Evolutionary conservation across 2,329 filamentous ascomycete genomes (phyloP).

Genomic region (Calonectria pauciramosa): DNA sequence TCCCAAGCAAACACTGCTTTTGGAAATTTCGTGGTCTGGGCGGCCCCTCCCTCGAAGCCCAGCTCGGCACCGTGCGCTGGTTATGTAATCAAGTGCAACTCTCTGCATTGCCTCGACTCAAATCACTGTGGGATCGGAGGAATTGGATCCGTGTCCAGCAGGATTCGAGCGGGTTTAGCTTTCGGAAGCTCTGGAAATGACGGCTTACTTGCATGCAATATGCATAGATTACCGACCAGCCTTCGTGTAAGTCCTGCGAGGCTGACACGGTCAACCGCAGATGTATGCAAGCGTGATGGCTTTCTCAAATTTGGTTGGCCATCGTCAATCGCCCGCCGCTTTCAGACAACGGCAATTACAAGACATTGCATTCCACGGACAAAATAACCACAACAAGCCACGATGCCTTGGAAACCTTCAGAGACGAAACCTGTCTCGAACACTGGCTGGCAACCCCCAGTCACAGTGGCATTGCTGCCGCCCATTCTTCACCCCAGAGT

Average conservation of each 20-base stretch:
- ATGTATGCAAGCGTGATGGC: neutral
- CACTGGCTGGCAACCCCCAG: neutral
- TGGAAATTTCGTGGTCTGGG: slow-evolving; percentile 20
- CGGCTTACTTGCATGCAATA: slow-evolving; percentile 4
- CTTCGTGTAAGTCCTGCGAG: neutral
- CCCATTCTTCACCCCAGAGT: slow-evolving; percentile 4
- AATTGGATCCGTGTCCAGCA: neutral
- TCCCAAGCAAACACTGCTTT: slow-evolving; percentile 22
- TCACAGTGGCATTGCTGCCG: neutral
- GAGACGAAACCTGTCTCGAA: neutral
- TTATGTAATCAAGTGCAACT: slow-evolving; percentile 8
- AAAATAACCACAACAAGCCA: neutral
- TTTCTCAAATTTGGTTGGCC: neutral
- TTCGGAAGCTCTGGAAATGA: slow-evolving; percentile 4
- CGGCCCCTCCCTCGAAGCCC: slow-evolving; percentile 1
- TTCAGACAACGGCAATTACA: neutral
- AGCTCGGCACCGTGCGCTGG: neutral
- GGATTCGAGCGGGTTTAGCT: neutral
- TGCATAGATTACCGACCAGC: slow-evolving; percentile 10
- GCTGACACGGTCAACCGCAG: neutral
- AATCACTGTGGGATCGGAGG: neutral
- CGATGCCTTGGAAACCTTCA: neutral
- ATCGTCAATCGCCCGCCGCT: neutral
- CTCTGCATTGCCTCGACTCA: neutral
- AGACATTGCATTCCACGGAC: neutral